Conservation (phyloP, 179 eudicot genomes). For the Gypsophila paniculata region DNA sequence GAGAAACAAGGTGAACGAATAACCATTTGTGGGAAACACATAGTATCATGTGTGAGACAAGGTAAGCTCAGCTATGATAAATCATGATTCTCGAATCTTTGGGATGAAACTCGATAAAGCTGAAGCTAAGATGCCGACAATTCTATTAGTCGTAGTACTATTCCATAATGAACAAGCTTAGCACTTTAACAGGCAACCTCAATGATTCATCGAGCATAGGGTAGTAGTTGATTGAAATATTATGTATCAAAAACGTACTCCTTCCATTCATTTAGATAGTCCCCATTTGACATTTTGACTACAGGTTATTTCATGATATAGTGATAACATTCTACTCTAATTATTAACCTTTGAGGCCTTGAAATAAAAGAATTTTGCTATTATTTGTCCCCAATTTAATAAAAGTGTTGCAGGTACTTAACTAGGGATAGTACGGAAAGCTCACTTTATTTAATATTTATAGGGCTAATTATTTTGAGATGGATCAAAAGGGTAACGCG, state of each 20-base stretch:
- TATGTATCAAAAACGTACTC: background rate
- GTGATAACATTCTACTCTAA: too few species aligned
- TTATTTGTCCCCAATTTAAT: too few species aligned
- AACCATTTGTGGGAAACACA: conserved; percentile 2
- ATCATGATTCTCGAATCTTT: background rate
- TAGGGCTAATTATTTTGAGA: too few species aligned
- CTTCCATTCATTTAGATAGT: too few species aligned
- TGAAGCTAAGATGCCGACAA: background rate
- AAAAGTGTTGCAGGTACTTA: too few species aligned
- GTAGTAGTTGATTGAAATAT: background rate
- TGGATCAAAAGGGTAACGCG: too few species aligned
- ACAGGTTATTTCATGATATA: too few species aligned
- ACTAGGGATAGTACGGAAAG: too few species aligned
- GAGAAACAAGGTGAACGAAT: conserved; percentile 6
- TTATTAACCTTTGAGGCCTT: too few species aligned
- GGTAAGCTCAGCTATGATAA: background rate
- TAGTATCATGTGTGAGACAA: background rate
- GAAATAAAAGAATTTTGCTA: too few species aligned
- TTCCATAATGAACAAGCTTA: background rate
- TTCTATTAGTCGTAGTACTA: background rate
- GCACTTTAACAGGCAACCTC: background rate
- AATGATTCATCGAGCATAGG: background rate
- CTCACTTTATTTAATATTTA: too few species aligned
- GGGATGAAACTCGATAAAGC: background rate
- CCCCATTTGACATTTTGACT: too few species aligned